Base-by-base conservation (phyloP, 192 early-diverging fungal species). In the Glomus cerebriforme region DNA sequence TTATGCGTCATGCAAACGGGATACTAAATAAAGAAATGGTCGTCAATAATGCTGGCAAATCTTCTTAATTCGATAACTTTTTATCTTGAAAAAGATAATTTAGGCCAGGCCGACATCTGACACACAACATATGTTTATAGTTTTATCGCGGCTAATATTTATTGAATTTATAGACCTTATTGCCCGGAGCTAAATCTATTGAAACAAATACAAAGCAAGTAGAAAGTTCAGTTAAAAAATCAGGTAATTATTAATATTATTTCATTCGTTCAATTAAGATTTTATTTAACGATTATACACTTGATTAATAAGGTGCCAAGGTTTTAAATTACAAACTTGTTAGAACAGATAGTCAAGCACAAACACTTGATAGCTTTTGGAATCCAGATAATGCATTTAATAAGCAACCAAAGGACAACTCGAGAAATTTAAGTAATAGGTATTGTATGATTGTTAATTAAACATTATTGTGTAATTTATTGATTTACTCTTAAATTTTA, bases 291-390 rank as follows among this genome's bases (percentile, higher is more conserved):
- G 3, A 67, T 67, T 67, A n/a, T 71, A 49, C 10, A 22, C 26
- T 45, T 35, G 10, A 43, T 12, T 45, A 12, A 3, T 43, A 45
- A 71, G 69, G 69, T 24, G 7, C 12, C 24, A 71, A 71, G n/a
- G 39, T 47, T n/a, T 47, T 47, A n/a, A 86, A 86, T 49, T 91
- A 96, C 80, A 88, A 93, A 60, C 86, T 93, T 35, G 95, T 99
- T 26, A 89, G 97, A 7, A 97, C 96, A 26, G 95, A 99, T 80
- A 94, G 90, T 79, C 89, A 91, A 32, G 87, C 87, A 7, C 87
- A 91, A 60, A 95, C 94, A 2, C 82, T 99, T 7, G 95, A 98
- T 26, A 47, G 59, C 32, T 78, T 78, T 78, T 78, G 24, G 6
- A 58, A 10, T 27, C 49, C 77, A 1, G 31, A 78, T 27, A 17